phyloP scores from a whole-genome alignment of 2,329 filamentous ascomycete species.

The Fusarium sp. region DNA sequence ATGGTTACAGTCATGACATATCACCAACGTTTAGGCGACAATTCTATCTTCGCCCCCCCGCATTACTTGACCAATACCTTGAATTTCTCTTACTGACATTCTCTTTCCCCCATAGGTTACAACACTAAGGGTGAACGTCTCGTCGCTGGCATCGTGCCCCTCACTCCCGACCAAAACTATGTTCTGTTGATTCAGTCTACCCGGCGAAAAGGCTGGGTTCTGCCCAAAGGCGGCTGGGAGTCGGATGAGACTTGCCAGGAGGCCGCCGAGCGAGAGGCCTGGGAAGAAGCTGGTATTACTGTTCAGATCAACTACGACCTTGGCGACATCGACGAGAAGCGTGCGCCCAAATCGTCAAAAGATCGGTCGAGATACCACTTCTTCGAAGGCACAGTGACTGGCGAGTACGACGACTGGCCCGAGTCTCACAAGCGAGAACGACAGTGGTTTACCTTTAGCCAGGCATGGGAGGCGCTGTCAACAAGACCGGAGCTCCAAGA shows the following conservation, averaged over 20 bases:
- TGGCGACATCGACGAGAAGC: constrained; percentile 87
- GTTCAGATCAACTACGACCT: constrained; percentile 89
- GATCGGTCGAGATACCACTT: constrained; percentile 80
- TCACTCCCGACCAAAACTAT: constrained; percentile 87
- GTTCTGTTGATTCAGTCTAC: constrained; percentile 96
- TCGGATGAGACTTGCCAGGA: constrained; percentile 90
- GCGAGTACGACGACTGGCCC: constrained; percentile 90
- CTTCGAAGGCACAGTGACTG: constrained; percentile 89
- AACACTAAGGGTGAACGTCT: constrained; percentile 92
- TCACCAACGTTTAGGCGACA: constrained; percentile 23
- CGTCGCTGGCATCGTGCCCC: constrained; percentile 93
- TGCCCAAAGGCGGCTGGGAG: constrained; percentile 99
- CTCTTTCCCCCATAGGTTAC: constrained; percentile 76
- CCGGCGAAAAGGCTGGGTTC: constrained; percentile 91
- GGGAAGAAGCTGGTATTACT: constrained; percentile 96
- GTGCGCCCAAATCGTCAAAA: constrained; percentile 81
- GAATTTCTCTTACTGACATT: constrained; percentile 37
- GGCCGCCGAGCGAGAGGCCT: constrained; percentile 91
- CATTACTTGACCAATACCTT: constrained; percentile 16
- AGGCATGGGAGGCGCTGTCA: constrained; percentile 84
- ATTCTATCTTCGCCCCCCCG: constrained; percentile 9
- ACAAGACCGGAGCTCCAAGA: constrained; percentile 89
- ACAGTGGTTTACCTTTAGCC: constrained; percentile 88
- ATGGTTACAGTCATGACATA: constrained; percentile 15
- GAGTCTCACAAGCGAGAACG: constrained; percentile 93